Conservation (phyloP, 176 grass and related monocot genomes). For the Hyparrhenia diplandra region DNA sequence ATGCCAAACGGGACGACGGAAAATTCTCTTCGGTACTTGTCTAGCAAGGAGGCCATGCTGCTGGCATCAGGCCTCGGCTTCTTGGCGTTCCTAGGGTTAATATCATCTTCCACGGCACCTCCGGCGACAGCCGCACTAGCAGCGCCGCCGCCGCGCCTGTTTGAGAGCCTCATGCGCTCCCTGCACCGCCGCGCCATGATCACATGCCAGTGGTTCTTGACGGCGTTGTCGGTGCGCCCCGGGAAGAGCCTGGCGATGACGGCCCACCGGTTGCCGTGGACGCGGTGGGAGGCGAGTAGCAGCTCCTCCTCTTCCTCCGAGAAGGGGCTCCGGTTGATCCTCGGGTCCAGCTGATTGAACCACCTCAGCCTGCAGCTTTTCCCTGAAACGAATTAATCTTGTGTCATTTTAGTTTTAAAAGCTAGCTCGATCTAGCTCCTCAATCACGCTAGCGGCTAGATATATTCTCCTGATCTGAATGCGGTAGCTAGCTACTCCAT, state of each 20-base stretch:
- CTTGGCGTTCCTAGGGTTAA: constrained; percentile 8
- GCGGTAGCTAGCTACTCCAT: background rate
- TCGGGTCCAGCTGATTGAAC: constrained; percentile 95
- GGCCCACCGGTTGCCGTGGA: constrained; percentile 88
- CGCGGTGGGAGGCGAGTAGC: constrained; percentile 72
- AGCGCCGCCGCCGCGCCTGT: background rate
- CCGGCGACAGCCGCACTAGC: background rate
- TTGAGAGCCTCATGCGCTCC: constrained; percentile 38
- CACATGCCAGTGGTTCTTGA: constrained; percentile 99
- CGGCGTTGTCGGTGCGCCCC: constrained; percentile 92
- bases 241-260: constrained; percentile 92
- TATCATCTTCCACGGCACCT: background rate
- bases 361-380: constrained; percentile 97
- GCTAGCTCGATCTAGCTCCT: background rate
- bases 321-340: constrained; percentile 88
- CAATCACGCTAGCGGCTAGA: background rate
- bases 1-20: constrained; percentile 24
- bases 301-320: constrained; percentile 84
- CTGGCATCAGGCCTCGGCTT: constrained; percentile 4
- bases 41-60: constrained; percentile 44
- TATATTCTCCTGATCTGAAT: background rate
- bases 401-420: constrained; percentile 30
- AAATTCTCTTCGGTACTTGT: constrained; percentile 57
- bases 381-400: constrained; percentile 38
- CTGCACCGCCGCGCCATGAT: constrained; percentile 79